These are phyloP conservation scores for Penicillium verrucosum DNA, from an alignment of 2,329 filamentous ascomycete genomes.

Conservation along the genomic window DNA sequence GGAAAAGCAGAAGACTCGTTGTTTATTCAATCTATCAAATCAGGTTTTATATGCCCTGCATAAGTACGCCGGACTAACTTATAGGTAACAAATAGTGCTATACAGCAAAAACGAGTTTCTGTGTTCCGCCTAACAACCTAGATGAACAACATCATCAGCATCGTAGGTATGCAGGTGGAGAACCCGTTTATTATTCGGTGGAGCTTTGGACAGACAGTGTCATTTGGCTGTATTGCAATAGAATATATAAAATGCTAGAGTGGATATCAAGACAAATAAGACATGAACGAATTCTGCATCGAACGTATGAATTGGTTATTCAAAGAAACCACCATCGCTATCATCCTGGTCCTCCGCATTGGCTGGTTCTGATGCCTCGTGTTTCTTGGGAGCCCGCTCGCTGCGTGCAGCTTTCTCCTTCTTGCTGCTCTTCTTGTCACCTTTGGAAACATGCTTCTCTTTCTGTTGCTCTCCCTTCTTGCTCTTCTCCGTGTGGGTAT, in stretches of 20 bases:
- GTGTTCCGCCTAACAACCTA: not conserved
- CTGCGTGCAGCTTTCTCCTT: constrained; percentile 6
- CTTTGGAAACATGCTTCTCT: not conserved
- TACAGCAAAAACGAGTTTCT: not conserved
- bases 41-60: too few relatives aligned
- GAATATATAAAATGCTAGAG: constrained; percentile 1
- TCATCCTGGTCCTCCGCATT: constrained; percentile 23
- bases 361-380: constrained; percentile 6
- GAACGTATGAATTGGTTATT: constrained; percentile 15
- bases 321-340: constrained; percentile 44
- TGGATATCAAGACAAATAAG: constrained; percentile 12
- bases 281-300: not conserved
- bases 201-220: not conserved
- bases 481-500: constrained; percentile 11
- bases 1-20: too few relatives aligned
- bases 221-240: not conserved
- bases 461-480: constrained; percentile 8
- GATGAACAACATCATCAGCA: not conserved
- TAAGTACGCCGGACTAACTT: too few relatives aligned
- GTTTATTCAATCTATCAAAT: too few relatives aligned
- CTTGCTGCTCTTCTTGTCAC: constrained; percentile 12
- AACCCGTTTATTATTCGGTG: not conserved
- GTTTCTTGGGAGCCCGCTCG: not conserved
- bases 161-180: not conserved
- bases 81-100: not conserved